Evolutionary conservation across 495 filamentous ascomycete genomes (phyloP).

Genomic region (Halenospora varia): DNA sequence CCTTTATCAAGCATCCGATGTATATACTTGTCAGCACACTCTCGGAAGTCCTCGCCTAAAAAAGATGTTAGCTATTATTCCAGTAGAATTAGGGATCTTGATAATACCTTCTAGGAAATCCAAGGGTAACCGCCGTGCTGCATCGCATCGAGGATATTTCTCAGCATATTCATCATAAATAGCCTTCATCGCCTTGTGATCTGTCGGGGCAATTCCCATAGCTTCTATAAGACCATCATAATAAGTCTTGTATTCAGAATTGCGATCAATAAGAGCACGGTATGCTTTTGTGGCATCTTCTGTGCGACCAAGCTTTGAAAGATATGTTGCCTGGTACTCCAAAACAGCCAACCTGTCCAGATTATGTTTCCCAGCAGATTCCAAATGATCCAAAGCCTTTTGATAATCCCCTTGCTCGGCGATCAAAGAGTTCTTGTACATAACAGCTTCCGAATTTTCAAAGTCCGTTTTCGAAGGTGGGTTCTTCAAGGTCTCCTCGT

Average conservation of each 20-base stretch:
- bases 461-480: constrained; percentile 69
- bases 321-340: constrained; percentile 84
- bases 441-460: constrained; percentile 90
- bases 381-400: constrained; percentile 81
- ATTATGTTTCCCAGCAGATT: constrained; percentile 67
- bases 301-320: constrained; percentile 70
- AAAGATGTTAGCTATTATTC: background rate
- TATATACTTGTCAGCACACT: constrained; percentile 77
- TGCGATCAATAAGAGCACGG: constrained; percentile 73
- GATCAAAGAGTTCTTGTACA: constrained; percentile 96
- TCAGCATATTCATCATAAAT: constrained; percentile 79
- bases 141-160: constrained; percentile 79
- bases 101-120: constrained; percentile 74
- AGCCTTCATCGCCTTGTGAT: constrained; percentile 58
- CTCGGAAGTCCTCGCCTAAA: constrained; percentile 70
- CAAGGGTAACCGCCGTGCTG: constrained; percentile 78
- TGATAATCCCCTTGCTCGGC: constrained; percentile 77
- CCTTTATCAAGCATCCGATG: constrained; percentile 87
- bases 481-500: constrained; percentile 84
- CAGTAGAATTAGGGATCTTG: constrained; percentile 1
- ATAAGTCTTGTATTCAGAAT: constrained; percentile 81
- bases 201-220: constrained; percentile 57
- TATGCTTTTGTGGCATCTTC: constrained; percentile 83
- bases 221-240: constrained; percentile 71
- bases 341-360: constrained; percentile 85